Conservation (phyloP, 805 yeast genomes). For the Cyberlindnera mrakii region DNA sequence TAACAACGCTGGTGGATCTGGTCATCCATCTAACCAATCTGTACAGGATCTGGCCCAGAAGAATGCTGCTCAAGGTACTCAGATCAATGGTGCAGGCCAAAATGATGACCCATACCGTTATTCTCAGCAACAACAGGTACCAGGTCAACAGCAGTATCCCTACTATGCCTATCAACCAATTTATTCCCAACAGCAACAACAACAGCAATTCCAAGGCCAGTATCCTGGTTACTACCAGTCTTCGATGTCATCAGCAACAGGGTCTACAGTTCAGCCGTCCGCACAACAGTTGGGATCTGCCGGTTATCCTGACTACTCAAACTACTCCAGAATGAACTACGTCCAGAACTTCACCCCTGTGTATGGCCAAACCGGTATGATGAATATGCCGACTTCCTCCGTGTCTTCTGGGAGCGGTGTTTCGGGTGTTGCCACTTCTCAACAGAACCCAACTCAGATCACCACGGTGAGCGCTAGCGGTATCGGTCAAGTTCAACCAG, state of each 20-base stretch:
- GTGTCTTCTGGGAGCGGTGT: constrained; percentile 4
- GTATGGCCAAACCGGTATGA: constrained; percentile 16
- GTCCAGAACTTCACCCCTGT: constrained; percentile 19
- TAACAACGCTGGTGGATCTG: not conserved
- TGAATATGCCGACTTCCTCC: not conserved
- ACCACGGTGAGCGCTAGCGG: constrained; percentile 11
- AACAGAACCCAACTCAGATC: constrained; percentile 4
- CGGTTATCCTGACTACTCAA: constrained; percentile 18
- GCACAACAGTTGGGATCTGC: constrained; percentile 4
- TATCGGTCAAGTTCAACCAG: constrained; percentile 25
- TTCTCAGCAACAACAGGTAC: constrained; percentile 6
- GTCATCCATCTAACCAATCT: not conserved
- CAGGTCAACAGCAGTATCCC: constrained; percentile 7
- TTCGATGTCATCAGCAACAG: constrained; percentile 2
- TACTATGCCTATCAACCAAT: constrained; percentile 4
- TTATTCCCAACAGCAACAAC: constrained; percentile 3
- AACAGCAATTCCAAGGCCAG: constrained; percentile 13
- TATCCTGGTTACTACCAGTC: constrained; percentile 21
- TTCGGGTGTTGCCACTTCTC: constrained; percentile 5
- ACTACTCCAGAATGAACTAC: constrained; percentile 21
- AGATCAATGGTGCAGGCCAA: constrained; percentile 4
- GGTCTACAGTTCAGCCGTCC: constrained; percentile 1
- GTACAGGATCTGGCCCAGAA: not conserved
- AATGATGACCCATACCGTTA: constrained; percentile 15
- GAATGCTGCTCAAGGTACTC: not conserved